These are phyloP conservation scores for Leccinum fallax DNA, from an alignment of 1,284 basidiomycete species.

Conservation along the genomic window DNA sequence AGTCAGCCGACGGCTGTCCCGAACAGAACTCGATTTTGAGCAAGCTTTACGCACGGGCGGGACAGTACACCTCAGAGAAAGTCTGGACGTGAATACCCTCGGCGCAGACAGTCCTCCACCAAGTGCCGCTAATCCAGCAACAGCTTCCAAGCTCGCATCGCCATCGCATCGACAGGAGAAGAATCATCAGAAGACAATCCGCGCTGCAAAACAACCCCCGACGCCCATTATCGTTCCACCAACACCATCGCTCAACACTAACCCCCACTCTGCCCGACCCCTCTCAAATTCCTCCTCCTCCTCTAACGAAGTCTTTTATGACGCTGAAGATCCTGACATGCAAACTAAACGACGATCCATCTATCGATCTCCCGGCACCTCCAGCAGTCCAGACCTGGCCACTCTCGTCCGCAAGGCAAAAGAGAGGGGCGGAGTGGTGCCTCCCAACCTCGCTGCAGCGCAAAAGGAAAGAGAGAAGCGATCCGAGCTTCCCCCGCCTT, in stretches of 20 bases:
- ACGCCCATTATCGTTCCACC: slow-evolving; percentile 60
- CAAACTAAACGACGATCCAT: slow-evolving; percentile 79
- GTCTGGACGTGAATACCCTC: slow-evolving; percentile 64
- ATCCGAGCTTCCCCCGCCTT: slow-evolving; percentile 50
- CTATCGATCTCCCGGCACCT: slow-evolving; percentile 85
- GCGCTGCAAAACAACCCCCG: slow-evolving; percentile 40
- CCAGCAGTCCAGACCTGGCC: slow-evolving; percentile 86
- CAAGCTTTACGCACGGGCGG: slow-evolving; percentile 64
- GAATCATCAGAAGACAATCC: slow-evolving; percentile 40
- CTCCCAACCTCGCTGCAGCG: slow-evolving; percentile 30
- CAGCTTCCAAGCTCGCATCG: slow-evolving; percentile 12
- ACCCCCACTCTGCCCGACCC: slow-evolving; percentile 36
- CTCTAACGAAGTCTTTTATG: slow-evolving; percentile 60
- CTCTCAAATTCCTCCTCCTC: slow-evolving; percentile 41
- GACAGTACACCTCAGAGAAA: slow-evolving; percentile 68
- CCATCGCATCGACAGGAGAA: slow-evolving; percentile 18
- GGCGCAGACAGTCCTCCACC: slow-evolving; percentile 45
- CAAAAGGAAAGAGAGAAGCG: slow-evolving; percentile 45
- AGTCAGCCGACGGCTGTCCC: slow-evolving; percentile 54
- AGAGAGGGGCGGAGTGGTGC: slow-evolving; percentile 55
- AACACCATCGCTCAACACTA: slow-evolving; percentile 46
- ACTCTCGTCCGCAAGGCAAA: slow-evolving; percentile 81
- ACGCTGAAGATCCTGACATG: slow-evolving; percentile 63
- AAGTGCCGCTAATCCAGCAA: slow-evolving; percentile 1
- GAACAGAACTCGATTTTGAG: slow-evolving; percentile 79